These are phyloP conservation scores for Hericium erinaceus DNA, from an alignment of 768 basidiomycete species.

Conservation along the genomic window DNA sequence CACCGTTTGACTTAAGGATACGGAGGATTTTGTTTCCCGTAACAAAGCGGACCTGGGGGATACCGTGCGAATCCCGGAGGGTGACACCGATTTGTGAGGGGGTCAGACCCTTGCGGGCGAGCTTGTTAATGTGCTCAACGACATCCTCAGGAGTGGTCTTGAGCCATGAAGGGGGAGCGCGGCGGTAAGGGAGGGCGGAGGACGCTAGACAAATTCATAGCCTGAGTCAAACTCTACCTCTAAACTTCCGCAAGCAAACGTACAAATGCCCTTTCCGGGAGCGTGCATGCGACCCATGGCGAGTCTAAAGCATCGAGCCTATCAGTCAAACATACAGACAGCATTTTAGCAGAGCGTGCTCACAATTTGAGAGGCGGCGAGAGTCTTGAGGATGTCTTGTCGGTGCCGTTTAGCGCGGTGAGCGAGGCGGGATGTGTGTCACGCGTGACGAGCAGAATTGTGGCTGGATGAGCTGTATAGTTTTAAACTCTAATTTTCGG, in stretches of 20 bases:
- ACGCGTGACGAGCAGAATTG: conserved; percentile 28
- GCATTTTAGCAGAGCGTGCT: conserved; percentile 13
- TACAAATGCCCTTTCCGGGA: conserved; percentile 99
- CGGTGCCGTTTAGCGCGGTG: conserved; percentile 23
- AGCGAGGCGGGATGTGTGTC: conserved; percentile 15
- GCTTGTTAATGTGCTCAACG: conserved; percentile 92
- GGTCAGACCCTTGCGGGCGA: conserved; percentile 94
- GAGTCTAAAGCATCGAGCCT: conserved; percentile 16
- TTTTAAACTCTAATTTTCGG: conserved; percentile 42
- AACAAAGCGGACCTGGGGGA: conserved; percentile 96
- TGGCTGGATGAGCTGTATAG: conserved; percentile 52
- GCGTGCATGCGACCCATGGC: conserved; percentile 98
- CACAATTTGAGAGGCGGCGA: conserved; percentile 27
- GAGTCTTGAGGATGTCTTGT: conserved; percentile 36
- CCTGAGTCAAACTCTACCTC: not conserved
- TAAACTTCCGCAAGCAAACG: conserved; percentile 19
- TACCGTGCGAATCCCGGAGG: conserved; percentile 95
- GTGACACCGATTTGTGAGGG: conserved; percentile 98
- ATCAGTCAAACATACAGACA: conserved; percentile 3
- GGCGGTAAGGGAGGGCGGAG: conserved; percentile 96
- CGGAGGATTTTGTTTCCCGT: conserved; percentile 99
- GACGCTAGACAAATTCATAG: conserved; percentile 40
- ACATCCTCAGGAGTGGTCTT: conserved; percentile 95
- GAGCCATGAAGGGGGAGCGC: conserved; percentile 91
- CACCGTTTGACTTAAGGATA: conserved; percentile 92